Evolutionary conservation across 257 asterid genomes (phyloP).

Genomic region (Forsythia suspensa): DNA sequence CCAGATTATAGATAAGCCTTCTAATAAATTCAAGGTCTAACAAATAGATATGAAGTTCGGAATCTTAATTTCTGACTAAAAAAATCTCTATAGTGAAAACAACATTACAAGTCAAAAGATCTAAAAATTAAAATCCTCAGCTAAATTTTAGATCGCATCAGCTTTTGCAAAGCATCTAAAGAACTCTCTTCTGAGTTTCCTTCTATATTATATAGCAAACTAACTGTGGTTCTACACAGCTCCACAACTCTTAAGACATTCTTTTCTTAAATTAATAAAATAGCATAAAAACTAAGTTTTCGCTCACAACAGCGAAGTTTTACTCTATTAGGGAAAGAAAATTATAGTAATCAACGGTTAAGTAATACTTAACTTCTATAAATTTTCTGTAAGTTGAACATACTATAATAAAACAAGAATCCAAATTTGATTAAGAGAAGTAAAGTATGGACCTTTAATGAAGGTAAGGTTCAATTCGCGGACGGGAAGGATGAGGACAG

Average conservation of each 20-base stretch:
- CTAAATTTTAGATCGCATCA: neutral
- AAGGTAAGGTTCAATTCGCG: conserved; percentile 84
- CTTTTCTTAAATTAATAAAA: neutral
- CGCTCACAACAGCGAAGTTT: neutral
- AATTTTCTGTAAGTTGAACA: neutral
- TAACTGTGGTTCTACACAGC: neutral
- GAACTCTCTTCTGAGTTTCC: neutral
- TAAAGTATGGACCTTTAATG: conserved; percentile 55
- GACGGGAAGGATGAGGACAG: conserved; percentile 86
- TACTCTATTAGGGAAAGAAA: neutral
- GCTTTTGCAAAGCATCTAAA: neutral
- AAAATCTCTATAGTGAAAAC: neutral
- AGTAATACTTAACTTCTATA: neutral
- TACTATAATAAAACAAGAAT: neutral
- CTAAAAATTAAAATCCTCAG: neutral
- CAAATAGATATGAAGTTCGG: neutral
- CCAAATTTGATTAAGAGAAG: neutral
- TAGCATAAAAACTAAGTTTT: neutral
- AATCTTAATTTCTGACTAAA: neutral
- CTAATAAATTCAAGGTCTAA: neutral
- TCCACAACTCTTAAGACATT: neutral
- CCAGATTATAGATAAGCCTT: neutral
- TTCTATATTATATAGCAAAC: neutral
- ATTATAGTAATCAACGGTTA: neutral
- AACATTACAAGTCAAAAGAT: neutral